phyloP scores from a whole-genome alignment of 257 asterid species.

The Catharanthus roseus region DNA sequence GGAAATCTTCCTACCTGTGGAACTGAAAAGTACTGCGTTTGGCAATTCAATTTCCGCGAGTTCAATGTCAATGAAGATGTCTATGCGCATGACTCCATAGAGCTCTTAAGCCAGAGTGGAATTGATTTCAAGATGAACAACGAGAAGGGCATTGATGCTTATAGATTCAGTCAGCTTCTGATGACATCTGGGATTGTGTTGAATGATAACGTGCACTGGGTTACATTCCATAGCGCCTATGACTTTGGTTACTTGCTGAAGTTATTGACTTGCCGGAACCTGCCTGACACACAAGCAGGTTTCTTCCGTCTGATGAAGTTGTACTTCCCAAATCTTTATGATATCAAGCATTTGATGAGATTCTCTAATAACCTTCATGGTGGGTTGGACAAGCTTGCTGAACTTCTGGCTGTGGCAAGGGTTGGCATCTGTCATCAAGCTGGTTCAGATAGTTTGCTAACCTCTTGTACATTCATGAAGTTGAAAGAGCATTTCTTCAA shows the following conservation, averaged over 20 bases:
- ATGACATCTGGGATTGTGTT: constrained; percentile 37
- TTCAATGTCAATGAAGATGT: constrained; percentile 28
- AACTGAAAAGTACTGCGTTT: constrained; percentile 29
- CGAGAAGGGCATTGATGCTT: constrained; percentile 25
- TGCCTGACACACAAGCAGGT: constrained; percentile 29
- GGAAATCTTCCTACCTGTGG: constrained; percentile 43
- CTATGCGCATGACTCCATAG: constrained; percentile 31
- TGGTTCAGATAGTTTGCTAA: constrained; percentile 41
- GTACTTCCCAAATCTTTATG: constrained; percentile 30
- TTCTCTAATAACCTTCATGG: constrained; percentile 32
- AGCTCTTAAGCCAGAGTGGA: constrained; percentile 30
- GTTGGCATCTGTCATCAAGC: constrained; percentile 39
- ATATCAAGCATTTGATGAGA: constrained; percentile 35
- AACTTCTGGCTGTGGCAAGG: constrained; percentile 26
- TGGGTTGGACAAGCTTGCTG: constrained; percentile 33
- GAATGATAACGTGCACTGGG: constrained; percentile 33
- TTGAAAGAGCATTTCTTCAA: constrained; percentile 28
- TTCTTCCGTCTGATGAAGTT: constrained; percentile 27
- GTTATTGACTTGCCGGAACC: constrained; percentile 26
- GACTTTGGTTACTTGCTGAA: constrained; percentile 36
- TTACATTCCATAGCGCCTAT: constrained; percentile 29
- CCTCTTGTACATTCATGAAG: constrained; percentile 34
- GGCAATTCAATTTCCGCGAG: constrained; percentile 41
- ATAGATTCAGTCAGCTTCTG: constrained; percentile 31
- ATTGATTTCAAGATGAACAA: constrained; percentile 30